Evolutionary conservation across 805 yeast genomes (phyloP).

Genomic region (Kregervanrija delftensis): DNA sequence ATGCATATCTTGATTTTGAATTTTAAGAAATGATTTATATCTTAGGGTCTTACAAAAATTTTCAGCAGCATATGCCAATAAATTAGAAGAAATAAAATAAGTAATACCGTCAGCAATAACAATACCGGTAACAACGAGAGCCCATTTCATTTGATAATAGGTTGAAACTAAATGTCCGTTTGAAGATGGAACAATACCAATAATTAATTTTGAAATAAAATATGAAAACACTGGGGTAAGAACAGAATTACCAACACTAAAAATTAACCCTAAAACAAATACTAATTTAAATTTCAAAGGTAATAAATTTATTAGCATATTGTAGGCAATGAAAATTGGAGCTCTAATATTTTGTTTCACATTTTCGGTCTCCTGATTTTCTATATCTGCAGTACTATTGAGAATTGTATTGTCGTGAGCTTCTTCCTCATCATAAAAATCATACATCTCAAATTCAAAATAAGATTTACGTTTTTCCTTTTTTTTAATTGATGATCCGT

Average conservation of each 20-base stretch:
- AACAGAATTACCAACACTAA: conserved; percentile 52
- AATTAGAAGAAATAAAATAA: conserved; percentile 41
- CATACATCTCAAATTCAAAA: neutral
- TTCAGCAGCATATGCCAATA: conserved; percentile 58
- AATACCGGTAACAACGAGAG: conserved; percentile 54
- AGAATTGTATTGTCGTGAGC: neutral
- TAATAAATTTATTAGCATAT: conserved; percentile 2
- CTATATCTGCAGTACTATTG: neutral
- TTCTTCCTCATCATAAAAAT: neutral
- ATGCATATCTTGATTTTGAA: conserved; percentile 43
- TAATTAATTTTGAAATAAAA: conserved; percentile 62
- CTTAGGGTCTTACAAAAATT: conserved; percentile 56
- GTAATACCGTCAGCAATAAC: conserved; percentile 57
- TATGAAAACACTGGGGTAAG: conserved; percentile 74
- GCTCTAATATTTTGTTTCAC: conserved; percentile 4
- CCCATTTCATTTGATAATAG: conserved; percentile 50
- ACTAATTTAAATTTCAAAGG: conserved; percentile 9
- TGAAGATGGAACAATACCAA: conserved; percentile 49
- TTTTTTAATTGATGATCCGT: neutral
- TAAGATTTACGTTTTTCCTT: neutral
- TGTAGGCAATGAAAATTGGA: conserved; percentile 7
- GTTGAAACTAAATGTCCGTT: conserved; percentile 19
- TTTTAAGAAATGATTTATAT: conserved; percentile 35
- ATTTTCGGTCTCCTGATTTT: conserved; percentile 5
- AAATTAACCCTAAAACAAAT: conserved; percentile 43